phyloP scores from a whole-genome alignment of 192 early-diverging fungal genomes.

The Jimgerdemannia flammicorona region DNA sequence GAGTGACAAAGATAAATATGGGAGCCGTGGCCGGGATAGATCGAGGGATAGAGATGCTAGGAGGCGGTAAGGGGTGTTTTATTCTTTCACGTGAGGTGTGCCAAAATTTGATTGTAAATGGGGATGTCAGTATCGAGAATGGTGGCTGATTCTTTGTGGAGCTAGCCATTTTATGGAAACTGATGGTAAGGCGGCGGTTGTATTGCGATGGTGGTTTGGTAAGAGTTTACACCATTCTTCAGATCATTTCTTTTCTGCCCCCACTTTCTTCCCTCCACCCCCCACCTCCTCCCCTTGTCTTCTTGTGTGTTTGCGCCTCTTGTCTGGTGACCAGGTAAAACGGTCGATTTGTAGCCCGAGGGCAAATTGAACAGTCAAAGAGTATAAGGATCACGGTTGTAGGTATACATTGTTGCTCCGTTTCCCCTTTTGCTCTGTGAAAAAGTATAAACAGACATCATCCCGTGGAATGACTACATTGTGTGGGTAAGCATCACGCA shows the following conservation, averaged over 20 bases:
- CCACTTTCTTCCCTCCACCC: not conserved
- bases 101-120: not conserved
- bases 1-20: slow-evolving; percentile 12
- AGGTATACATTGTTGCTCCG: not conserved
- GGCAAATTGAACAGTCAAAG: not conserved
- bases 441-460: not conserved
- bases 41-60: slow-evolving; percentile 22
- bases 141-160: not conserved
- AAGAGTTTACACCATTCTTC: not conserved
- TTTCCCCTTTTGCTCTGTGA: not conserved
- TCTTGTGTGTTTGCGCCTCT: not conserved
- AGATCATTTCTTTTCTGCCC: no score
- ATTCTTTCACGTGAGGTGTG: not conserved
- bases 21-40: slow-evolving; percentile 27
- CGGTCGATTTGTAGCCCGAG: not conserved
- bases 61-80: not conserved
- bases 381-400: not conserved
- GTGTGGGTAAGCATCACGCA: not conserved
- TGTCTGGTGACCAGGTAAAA: not conserved
- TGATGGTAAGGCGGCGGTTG: not conserved
- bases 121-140: not conserved
- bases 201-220: not conserved
- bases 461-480: not conserved
- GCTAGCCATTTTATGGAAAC: not conserved
- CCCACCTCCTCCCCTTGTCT: not conserved